Evolutionary conservation across 176 grass and related monocot genomes (phyloP), one percentile per base, ranked within the genome.

Genomic region (Eragrostis curvula): DNA sequence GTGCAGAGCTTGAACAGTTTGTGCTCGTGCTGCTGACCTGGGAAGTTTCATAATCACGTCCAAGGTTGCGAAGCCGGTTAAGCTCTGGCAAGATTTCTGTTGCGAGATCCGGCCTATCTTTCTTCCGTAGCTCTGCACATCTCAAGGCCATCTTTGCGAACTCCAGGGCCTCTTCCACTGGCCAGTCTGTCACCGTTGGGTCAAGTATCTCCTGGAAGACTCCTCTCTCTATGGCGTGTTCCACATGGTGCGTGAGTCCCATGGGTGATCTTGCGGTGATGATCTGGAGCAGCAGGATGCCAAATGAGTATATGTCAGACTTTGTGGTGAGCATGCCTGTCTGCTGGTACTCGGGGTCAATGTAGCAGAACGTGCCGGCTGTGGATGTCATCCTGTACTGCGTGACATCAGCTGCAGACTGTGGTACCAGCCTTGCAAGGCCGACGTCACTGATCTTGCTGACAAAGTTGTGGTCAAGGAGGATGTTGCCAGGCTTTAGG

Each of bases 261-360:
- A 98, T 98, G 20, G 95, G 92, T 1, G 88, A 83, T 44, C 81
- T 95, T 57, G 92, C 92, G 0, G 95, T 98, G 81, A 98, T 84
- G 59, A 98, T 93, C 80, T 98, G 92, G 48, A 98, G 92, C 36
- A 98, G 86, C 24, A 98, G 39, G 44, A 98, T 91, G 15, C 95
- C 95, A 1, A 98, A 43, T 0, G 95, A 98, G 87, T 98, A 98
- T 21, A 98, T 78, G 48, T 98, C 95, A 0, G 92, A 98, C 60
- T 93, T 94, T 2, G 93, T 94, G 20, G 90, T 89, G 17, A 95
- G 88, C 92, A 95, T 95, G 24, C 95, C 95, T 1, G 92, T 93
- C 85, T 98, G 90, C 84, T 98, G 95, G 80, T 98, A 98, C 77
- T 98, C 95, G 0, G 95, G 95, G 71, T 98, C 95, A 11, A 98